Evolutionary conservation across 148 eudicot species (phyloP), one percentile per base, ranked within the genome.

Genomic region (Simmondsia chinensis): DNA sequence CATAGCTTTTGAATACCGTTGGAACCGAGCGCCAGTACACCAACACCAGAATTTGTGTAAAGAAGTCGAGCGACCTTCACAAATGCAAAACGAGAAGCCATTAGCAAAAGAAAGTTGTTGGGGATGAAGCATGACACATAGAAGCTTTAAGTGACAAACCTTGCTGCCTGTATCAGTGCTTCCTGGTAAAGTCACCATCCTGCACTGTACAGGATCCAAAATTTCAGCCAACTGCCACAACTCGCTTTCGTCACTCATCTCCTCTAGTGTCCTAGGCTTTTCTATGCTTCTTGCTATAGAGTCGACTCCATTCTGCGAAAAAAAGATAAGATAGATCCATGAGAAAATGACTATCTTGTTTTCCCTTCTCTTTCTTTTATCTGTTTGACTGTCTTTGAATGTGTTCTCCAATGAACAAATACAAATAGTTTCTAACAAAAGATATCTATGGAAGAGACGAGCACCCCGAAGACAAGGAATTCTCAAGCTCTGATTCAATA

Each of bases 221-320:
- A 88, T 75, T 63, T 88, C 94, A 13, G 87, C 63, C 57, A 83
- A 48, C 72, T 83, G 89, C 96, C 89, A 75, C 18, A 86, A 80
- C 54, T 80, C 77, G 54, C 48, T 10, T 69, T 79, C 83, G 42
- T 80, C 94, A 37, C 61, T 51, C 33, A 60, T 73, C 18, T 83
- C 94, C 44, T 87, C 96, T 54, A 77, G 20, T n/a, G 46, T 50
- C 68, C 83, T 79, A 34, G 82, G 66, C 52, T 82, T 82, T 42
- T 87, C 96, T 48, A 80, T 50, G 71, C 49, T 67, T 70, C 76
- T 77, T 32, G 71, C 61, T 57, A 74, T 43, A 36, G 79, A 39
- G 31, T 82, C 91, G 57, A 60, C 81, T 45, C 82, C 95, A 64
- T 74, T 74, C 95, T 84, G 39, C 33, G 44, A 42, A 26, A 23